phyloP scores from a whole-genome alignment of 768 basidiomycete genomes.

The Leccinum subtestaceum region DNA sequence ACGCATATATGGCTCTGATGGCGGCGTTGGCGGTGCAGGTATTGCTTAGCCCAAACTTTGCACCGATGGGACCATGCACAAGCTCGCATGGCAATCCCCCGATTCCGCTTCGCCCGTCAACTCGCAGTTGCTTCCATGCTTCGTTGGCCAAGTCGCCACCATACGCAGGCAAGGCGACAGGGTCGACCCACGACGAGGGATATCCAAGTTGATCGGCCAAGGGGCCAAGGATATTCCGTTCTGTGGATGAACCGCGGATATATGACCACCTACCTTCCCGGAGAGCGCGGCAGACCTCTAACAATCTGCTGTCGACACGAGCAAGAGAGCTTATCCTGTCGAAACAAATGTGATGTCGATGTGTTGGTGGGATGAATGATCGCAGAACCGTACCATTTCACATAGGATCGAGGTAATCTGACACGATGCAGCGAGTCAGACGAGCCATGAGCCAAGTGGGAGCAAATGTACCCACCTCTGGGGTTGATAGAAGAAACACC shows the following conservation, averaged over 20 bases:
- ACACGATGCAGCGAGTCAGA: constrained; percentile 7
- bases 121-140: constrained; percentile 55
- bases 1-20: constrained; percentile 54
- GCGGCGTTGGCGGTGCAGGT: constrained; percentile 61
- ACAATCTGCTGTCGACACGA: constrained; percentile 58
- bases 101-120: constrained; percentile 48
- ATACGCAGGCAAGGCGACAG: constrained; percentile 54
- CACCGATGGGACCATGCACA: constrained; percentile 58
- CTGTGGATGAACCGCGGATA: constrained; percentile 36
- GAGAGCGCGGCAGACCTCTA: constrained; percentile 51
- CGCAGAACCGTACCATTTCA: constrained; percentile 51
- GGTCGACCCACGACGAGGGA: constrained; percentile 63
- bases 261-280: constrained; percentile 64
- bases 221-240: constrained; percentile 41
- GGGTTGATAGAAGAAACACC: constrained; percentile 83
- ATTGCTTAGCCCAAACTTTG: constrained; percentile 43
- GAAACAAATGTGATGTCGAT: background rate
- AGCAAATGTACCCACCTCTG: constrained; percentile 44
- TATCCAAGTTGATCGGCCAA: constrained; percentile 57
- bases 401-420: constrained; percentile 44
- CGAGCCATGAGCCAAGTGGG: background rate
- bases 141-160: constrained; percentile 53
- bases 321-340: constrained; percentile 66
- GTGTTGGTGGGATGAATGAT: background rate
- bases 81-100: constrained; percentile 79